These are phyloP conservation scores for Nakazawaea ishiwadae DNA, from an alignment of 805 yeast species.

Conservation along the genomic window DNA sequence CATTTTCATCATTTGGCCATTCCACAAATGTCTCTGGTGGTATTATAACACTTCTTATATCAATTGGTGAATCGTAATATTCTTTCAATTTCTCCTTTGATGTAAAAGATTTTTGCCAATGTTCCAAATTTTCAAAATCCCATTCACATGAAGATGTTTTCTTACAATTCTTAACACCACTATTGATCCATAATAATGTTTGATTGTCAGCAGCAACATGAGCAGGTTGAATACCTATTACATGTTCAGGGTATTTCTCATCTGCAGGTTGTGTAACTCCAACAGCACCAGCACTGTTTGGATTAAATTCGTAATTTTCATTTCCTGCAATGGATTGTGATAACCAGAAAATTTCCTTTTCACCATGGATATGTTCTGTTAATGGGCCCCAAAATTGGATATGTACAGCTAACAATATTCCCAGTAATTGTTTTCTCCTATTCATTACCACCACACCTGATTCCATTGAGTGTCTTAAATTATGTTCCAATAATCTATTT, in stretches of 20 bases:
- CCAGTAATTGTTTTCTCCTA: conserved; percentile 43
- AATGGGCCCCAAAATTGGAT: conserved; percentile 39
- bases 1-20: conserved; percentile 29
- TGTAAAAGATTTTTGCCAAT: conserved; percentile 19
- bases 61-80: conserved; percentile 34
- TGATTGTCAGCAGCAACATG: conserved; percentile 49
- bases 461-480: conserved; percentile 43
- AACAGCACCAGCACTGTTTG: conserved; percentile 49
- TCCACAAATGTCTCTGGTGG: conserved; percentile 47
- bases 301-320: conserved; percentile 46
- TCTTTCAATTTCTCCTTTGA: conserved; percentile 23
- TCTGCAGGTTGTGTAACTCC: conserved; percentile 35
- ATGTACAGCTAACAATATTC: conserved; percentile 39
- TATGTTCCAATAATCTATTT: conserved; percentile 34
- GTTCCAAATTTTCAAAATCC: conserved; percentile 30
- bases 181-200: conserved; percentile 61
- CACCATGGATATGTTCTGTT: conserved; percentile 63
- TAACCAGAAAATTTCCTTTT: conserved; percentile 74
- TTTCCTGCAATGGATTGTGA: conserved; percentile 58
- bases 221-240: conserved; percentile 41
- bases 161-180: conserved; percentile 65
- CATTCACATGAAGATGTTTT: conserved; percentile 32
- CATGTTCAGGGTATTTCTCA: conserved; percentile 6
- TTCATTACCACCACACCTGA: conserved; percentile 45
- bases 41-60: conserved; percentile 31